A percentile compares a stretch with the other conserved stretches of the same genome.
phyloP scores from a whole-genome alignment of 192 early-diverging fungal genomes.

The Entomortierella chlamydospora region DNA sequence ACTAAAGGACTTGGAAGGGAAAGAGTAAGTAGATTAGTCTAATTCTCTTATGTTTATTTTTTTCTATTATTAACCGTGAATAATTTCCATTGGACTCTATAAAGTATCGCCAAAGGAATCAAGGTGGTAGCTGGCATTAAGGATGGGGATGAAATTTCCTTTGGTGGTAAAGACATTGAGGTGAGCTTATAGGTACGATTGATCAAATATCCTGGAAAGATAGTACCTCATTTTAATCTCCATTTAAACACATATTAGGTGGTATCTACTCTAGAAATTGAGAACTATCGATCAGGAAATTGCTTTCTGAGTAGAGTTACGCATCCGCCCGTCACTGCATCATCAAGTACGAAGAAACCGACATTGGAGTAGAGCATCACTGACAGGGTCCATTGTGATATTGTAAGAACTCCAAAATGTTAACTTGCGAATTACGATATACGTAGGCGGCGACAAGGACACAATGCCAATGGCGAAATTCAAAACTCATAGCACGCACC shows the following conservation, averaged over 20 bases:
- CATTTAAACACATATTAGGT: not conserved
- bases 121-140: not conserved
- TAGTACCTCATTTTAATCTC: not conserved
- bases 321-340: not conserved
- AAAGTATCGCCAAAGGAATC: slow-evolving; percentile 32
- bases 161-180: slow-evolving; percentile 48
- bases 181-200: slow-evolving; percentile 3
- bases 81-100: too few relatives aligned
- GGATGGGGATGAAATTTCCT: slow-evolving; percentile 39
- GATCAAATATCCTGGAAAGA: not conserved
- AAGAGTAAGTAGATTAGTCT: slow-evolving; percentile 41
- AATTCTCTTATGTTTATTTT: too few relatives aligned
- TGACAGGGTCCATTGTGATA: not conserved
- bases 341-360: not conserved
- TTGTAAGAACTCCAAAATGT: not conserved
- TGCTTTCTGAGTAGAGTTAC: slow-evolving; percentile 12
- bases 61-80: too few relatives aligned
- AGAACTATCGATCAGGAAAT: slow-evolving; percentile 11
- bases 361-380: not conserved
- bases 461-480: slow-evolving; percentile 10
- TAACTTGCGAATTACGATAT: not conserved
- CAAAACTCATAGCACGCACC: slow-evolving; percentile 14
- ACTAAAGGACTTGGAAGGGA: slow-evolving; percentile 41
- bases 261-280: not conserved
- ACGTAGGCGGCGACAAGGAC: not conserved